A percentile compares a stretch with the other conserved stretches of the same genome.
Evolutionary conservation across 2,329 filamentous ascomycete genomes (phyloP).

Genomic region (Hysterium pulicare): DNA sequence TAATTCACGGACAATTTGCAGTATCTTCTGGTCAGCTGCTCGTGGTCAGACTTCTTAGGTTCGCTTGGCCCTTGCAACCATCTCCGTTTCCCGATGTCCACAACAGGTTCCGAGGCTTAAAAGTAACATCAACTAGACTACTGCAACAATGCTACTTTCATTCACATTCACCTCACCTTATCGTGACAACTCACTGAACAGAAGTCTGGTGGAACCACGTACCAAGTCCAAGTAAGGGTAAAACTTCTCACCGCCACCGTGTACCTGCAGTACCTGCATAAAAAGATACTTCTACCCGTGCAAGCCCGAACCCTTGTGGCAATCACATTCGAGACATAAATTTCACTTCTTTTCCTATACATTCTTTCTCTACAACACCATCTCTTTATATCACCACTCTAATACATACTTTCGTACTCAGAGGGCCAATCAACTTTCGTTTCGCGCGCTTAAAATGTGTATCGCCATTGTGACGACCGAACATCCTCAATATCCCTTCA

Average conservation of each 20-base stretch:
- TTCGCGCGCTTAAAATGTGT: conserved; percentile 39
- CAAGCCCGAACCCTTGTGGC: conserved; percentile 8
- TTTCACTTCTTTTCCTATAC: background rate
- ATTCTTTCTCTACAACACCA: background rate
- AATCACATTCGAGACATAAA: background rate
- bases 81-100: too few species aligned
- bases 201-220: conserved; percentile 23
- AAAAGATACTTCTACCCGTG: conserved; percentile 8
- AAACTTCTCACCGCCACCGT: conserved; percentile 24
- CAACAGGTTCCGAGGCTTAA: too few species aligned
- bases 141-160: too few species aligned
- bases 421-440: background rate
- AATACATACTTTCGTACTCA: background rate
- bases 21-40: too few species aligned
- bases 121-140: too few species aligned
- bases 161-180: conserved; percentile 15
- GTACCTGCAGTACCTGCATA: background rate
- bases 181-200: conserved; percentile 23
- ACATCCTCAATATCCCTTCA: conserved; percentile 49
- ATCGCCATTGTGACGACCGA: conserved; percentile 49
- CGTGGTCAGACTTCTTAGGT: too few species aligned
- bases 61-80: too few species aligned
- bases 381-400: background rate
- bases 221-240: conserved; percentile 22
- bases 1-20: too few species aligned